These are phyloP conservation scores for Debaryomycetaceae sp. DNA, from an alignment of 1,139 yeast species.

Conservation along the genomic window DNA sequence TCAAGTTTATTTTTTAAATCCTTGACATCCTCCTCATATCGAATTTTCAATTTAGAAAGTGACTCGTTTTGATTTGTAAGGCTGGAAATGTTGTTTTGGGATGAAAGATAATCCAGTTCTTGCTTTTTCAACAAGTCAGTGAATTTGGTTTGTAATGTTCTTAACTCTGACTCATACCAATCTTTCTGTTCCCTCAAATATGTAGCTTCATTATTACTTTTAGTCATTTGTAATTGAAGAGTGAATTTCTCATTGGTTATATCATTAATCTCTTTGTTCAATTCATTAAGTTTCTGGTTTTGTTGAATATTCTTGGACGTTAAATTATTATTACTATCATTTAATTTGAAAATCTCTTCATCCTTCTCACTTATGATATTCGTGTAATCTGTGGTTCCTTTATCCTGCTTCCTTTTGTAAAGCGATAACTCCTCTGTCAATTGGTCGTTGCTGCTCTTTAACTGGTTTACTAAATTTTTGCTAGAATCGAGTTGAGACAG, in stretches of 20 bases:
- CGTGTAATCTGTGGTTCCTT: constrained; percentile 10
- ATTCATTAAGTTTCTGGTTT: constrained; percentile 34
- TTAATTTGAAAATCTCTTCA: constrained; percentile 45
- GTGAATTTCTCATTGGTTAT: constrained; percentile 35
- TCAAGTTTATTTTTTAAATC: constrained; percentile 33
- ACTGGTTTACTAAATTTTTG: constrained; percentile 8
- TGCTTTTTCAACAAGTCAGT: constrained; percentile 40
- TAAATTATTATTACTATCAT: constrained; percentile 50
- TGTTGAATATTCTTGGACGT: constrained; percentile 49
- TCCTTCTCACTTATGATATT: constrained; percentile 14
- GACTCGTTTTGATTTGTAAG: constrained; percentile 25
- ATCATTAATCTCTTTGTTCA: constrained; percentile 37
- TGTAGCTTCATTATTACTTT: constrained; percentile 33
- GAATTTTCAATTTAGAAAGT: constrained; percentile 15
- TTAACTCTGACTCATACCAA: constrained; percentile 52
- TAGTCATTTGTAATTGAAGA: constrained; percentile 41
- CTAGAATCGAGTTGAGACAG: constrained; percentile 19
- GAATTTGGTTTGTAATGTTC: constrained; percentile 31
- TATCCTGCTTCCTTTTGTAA: constrained; percentile 3
- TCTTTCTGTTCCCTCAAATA: constrained; percentile 35
- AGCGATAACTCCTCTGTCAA: constrained; percentile 9
- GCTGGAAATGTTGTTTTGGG: constrained; percentile 28
- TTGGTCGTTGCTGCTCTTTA: constrained; percentile 21
- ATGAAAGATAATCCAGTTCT: constrained; percentile 32
- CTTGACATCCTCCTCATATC: constrained; percentile 11